These are phyloP conservation scores for Chlorencoelia australis DNA, from an alignment of 2,329 filamentous ascomycete genomes.

Conservation along the genomic window DNA sequence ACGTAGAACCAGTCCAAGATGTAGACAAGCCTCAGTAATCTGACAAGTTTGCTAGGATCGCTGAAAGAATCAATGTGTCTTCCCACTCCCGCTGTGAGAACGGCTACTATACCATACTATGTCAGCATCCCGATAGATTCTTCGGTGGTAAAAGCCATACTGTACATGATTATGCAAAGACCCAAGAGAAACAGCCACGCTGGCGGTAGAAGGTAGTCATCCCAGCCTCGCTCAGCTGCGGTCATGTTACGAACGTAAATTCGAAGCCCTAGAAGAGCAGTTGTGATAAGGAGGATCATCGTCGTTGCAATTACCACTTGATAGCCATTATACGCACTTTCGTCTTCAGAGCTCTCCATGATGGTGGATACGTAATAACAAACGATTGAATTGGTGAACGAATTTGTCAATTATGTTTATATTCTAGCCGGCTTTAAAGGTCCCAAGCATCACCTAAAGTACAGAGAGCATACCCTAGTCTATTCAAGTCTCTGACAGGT, in stretches of 20 bases:
- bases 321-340: background rate
- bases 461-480: too few relatives aligned
- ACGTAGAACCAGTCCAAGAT: background rate
- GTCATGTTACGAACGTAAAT: background rate
- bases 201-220: conserved; percentile 1
- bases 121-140: too few relatives aligned
- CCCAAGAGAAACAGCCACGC: background rate
- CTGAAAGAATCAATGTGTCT: background rate
- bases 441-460: too few relatives aligned
- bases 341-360: too few relatives aligned
- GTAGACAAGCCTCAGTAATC: background rate
- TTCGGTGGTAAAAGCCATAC: background rate
- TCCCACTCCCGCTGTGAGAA: background rate
- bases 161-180: background rate
- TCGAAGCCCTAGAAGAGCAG: background rate
- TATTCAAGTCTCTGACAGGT: too few relatives aligned
- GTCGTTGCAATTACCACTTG: background rate
- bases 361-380: too few relatives aligned
- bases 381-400: too few relatives aligned
- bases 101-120: background rate
- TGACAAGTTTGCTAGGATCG: background rate
- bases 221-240: background rate
- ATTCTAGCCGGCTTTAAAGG: too few relatives aligned
- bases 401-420: too few relatives aligned
- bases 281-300: background rate